These are phyloP conservation scores for Colletotrichum sojae DNA, from an alignment of 2,329 filamentous ascomycete genomes.

Conservation along the genomic window DNA sequence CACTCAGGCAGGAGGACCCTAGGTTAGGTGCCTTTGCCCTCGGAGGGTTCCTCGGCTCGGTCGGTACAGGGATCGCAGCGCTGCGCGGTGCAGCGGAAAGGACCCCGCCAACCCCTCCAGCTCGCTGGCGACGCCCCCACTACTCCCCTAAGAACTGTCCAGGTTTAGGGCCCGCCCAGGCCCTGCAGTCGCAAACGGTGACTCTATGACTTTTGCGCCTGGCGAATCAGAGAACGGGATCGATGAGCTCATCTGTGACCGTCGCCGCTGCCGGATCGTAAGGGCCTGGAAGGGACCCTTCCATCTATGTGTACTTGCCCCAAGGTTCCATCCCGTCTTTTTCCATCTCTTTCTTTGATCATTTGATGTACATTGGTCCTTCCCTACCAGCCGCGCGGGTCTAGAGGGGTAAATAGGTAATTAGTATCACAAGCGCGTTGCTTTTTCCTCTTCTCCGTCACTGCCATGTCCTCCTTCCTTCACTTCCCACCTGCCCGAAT, in stretches of 20 bases:
- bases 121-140: not conserved
- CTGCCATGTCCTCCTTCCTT: not conserved
- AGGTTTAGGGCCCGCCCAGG: conserved; percentile 4
- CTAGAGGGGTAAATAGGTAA: conserved; percentile 1
- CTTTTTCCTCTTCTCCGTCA: not conserved
- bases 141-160: not conserved
- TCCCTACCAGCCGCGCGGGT: not conserved
- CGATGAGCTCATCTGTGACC: conserved; percentile 33
- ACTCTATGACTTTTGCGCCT: conserved; percentile 36
- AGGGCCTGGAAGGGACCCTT: not conserved
- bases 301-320: not conserved
- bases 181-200: conserved; percentile 31
- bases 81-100: not conserved
- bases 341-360: not conserved
- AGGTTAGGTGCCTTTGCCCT: not conserved
- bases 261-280: not conserved
- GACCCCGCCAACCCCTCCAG: not conserved
- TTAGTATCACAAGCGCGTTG: not conserved
- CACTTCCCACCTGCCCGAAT: not conserved
- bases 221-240: conserved; percentile 32
- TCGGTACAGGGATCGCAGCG: conserved; percentile 2
- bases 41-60: conserved; percentile 13
- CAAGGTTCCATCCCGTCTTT: conserved; percentile 6
- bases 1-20: not conserved
- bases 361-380: not conserved